Base-by-base conservation (phyloP, 176 grass and related monocot species). In the Avena eriantha region DNA sequence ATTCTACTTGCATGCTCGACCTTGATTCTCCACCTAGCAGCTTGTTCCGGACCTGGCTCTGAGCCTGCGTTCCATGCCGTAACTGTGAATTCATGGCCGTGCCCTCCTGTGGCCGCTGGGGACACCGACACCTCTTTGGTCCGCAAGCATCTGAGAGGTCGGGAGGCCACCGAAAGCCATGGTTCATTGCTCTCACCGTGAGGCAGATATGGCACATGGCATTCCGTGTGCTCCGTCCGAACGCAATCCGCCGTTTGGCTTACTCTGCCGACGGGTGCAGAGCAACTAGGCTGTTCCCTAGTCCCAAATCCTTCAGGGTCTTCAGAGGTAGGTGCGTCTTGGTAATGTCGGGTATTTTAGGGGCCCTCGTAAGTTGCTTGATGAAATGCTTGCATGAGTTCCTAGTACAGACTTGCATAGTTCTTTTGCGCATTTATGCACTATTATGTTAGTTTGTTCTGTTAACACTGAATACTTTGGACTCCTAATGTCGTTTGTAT, bases 381-480 rank as follows among this genome's bases (percentile, higher is more conserved):
- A 24, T 45, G 77, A 79, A 79, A 80, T 80, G 77, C 77, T 26
- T 24, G 21, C 21, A 80, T 26, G 77, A 60, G 3, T 63, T 79
- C 23, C 55, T 75, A 50, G 22, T 29, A 29, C 7, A 61, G 2
- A 54, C 57, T 57, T 78, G 1, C 51, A 56, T 45, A 66, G 13
- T 67, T 8, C 45, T 8, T 49, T 36, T 58, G 19, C 7, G 0
- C 33, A 4, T 31, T 4, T 39, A 59, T 22, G 18, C 19, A 33
- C 8, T 1, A 39, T 58, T 4, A 79, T 79, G 33, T 16, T 59
- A 79, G 11, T 51, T 51, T 51, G 13, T 51, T 22, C 21, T 78
- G 14, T 14, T 16, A 5, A 61, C 35, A 60, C 2, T 79, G 35
- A 23, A 23, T 61, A 43, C 7, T 45, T 79, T 79, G 77, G 51